phyloP scores from a whole-genome alignment of 768 basidiomycete genomes.

The Suillus tomentosus region DNA sequence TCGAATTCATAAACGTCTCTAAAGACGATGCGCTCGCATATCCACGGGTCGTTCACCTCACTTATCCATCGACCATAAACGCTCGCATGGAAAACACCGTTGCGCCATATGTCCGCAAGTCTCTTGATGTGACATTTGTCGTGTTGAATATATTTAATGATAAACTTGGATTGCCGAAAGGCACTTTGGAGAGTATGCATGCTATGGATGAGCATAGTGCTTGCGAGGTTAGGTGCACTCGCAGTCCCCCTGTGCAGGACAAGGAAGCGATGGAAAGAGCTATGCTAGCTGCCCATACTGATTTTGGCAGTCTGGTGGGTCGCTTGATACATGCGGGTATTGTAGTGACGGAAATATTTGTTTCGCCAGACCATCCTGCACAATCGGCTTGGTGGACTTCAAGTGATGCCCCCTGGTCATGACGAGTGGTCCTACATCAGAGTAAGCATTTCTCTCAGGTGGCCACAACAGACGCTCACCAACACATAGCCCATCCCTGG shows the following conservation, averaged over 20 bases:
- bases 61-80: conserved; percentile 57
- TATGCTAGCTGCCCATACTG: conserved; percentile 68
- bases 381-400: conserved; percentile 69
- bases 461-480: background rate
- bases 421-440: conserved; percentile 70
- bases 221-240: conserved; percentile 59
- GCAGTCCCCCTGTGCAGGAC: conserved; percentile 42
- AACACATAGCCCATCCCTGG: conserved; percentile 48
- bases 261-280: conserved; percentile 34
- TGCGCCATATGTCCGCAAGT: conserved; percentile 58
- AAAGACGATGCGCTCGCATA: conserved; percentile 70
- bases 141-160: conserved; percentile 60
- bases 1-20: conserved; percentile 67
- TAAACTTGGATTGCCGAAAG: conserved; percentile 52
- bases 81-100: conserved; percentile 51
- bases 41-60: conserved; percentile 52
- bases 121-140: conserved; percentile 54
- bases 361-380: conserved; percentile 59
- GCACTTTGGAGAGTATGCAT: conserved; percentile 48
- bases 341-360: background rate
- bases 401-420: conserved; percentile 62
- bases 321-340: background rate
- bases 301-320: conserved; percentile 71
- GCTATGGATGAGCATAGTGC: conserved; percentile 48
- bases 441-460: conserved; percentile 31